Evolutionary conservation across 2,329 filamentous ascomycete genomes (phyloP).

Genomic region (Simplicillium aogashimaense): DNA sequence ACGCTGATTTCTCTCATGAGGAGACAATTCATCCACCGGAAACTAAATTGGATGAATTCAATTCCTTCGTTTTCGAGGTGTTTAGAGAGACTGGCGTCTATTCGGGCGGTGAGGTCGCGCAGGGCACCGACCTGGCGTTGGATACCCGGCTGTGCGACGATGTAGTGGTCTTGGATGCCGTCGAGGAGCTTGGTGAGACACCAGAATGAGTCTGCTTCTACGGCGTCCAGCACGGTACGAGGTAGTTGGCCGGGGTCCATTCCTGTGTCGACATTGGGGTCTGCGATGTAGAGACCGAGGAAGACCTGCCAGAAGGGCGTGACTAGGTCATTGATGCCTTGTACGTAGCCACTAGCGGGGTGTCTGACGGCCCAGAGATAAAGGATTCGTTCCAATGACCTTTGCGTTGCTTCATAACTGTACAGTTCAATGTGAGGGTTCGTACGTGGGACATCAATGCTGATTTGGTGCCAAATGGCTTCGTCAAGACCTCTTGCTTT

Average conservation of each 20-base stretch:
- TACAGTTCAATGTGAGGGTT: constrained; percentile 95
- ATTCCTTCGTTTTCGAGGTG: constrained; percentile 87
- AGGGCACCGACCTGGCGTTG: constrained; percentile 85
- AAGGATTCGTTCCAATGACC: constrained; percentile 85
- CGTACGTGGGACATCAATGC: constrained; percentile 92
- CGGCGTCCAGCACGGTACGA: constrained; percentile 81
- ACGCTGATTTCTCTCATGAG: constrained; percentile 97
- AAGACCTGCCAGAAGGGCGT: constrained; percentile 99
- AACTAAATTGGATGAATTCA: constrained; percentile 98
- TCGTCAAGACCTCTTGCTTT: constrained; percentile 71
- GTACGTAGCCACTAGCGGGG: constrained; percentile 93
- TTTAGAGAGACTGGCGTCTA: constrained; percentile 73
- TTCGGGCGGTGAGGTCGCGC: constrained; percentile 81
- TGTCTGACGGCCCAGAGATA: constrained; percentile 98
- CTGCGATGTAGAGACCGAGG: constrained; percentile 87
- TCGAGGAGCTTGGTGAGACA: constrained; percentile 96
- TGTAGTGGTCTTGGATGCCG: constrained; percentile 98
- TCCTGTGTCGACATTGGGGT: constrained; percentile 79
- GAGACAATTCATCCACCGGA: constrained; percentile 99
- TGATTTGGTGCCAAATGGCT: constrained; percentile 99
- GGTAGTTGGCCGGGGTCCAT: constrained; percentile 97
- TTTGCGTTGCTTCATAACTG: constrained; percentile 89
- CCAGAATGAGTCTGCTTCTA: constrained; percentile 98
- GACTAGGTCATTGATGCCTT: constrained; percentile 96
- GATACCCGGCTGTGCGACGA: constrained; percentile 93